These are phyloP conservation scores for Nakazawaea anatomiae DNA, from an alignment of 805 yeast species.

Conservation along the genomic window DNA sequence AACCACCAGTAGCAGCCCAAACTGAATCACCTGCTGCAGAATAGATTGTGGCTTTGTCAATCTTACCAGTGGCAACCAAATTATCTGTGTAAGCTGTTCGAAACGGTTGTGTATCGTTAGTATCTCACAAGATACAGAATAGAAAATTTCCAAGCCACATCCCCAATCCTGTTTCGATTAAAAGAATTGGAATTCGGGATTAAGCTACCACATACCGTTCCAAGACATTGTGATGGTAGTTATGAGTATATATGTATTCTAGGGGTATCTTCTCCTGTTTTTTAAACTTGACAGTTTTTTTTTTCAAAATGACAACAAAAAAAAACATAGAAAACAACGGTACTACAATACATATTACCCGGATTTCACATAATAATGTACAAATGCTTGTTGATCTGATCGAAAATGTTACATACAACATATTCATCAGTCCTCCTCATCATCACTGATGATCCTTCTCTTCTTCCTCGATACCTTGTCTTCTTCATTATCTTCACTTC, in stretches of 20 bases:
- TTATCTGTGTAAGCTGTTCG: conserved; percentile 87
- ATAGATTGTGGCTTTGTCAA: conserved; percentile 89
- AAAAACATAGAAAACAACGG: not conserved
- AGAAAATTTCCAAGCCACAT: not conserved
- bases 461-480: conserved; percentile 34
- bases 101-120: not conserved
- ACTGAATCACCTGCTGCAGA: conserved; percentile 91
- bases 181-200: no score
- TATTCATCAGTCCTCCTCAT: conserved; percentile 30
- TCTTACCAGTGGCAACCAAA: conserved; percentile 77
- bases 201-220: conserved; percentile 32
- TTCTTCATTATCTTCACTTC: conserved; percentile 16
- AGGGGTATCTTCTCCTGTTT: no score
- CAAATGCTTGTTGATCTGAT: no score
- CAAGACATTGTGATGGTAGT: conserved; percentile 30
- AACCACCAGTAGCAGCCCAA: conserved; percentile 83
- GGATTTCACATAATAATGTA: not conserved
- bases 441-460: conserved; percentile 43
- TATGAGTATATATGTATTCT: no score
- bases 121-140: not conserved
- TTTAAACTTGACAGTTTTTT: no score
- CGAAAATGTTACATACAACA: no score
- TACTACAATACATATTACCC: not conserved
- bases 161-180: no score
- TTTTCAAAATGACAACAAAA: not conserved